Base-by-base conservation (phyloP, 768 basidiomycete genomes). In the Boletus tylopilopsis region DNA sequence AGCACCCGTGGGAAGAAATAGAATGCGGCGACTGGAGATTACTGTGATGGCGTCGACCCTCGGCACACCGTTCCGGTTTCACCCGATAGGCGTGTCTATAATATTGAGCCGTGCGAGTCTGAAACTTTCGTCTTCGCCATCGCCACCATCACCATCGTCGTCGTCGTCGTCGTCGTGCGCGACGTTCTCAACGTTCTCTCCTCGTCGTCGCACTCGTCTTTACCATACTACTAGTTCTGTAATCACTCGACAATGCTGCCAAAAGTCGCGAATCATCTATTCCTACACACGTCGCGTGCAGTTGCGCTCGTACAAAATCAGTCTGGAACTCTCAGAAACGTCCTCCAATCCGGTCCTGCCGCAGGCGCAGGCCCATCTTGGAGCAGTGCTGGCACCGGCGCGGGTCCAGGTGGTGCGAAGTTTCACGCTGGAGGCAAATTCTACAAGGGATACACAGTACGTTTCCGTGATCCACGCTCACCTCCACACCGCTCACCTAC, bases 261-360 rank as follows among this genome's bases (percentile, higher is more conserved):
- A 43, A 89, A 90, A 69, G 84, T 87, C 71, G 84, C 87, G 25
- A 85, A 82, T n/a, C 81, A 85, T 43, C 74, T 92, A 45, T 70
- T 92, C 29, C 80, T 90, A 53, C 82, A 84, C 55, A 87, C 86
- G 0, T 77, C 84, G 13, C 84, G 89, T 61, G 87, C 85, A 15
- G 89, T 83, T 40, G 81, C 85, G 0, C 80, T 83, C 41, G 84
- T 86, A 48, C 87, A 90, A 58, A 82, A 83, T 53, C 87, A 87
- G 64, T 76, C 76, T 5, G 71, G 76, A 5, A 79, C 86, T 0
- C 73, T 90, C 64, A 74, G 88, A 50, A 91, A 86, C 76, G 90
- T 86, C 47, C 76, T 90, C 48, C 85, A 89, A 62, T 73, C 78
- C 3, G 66, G 72, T 10, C 70, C 78, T 8, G 66, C 71, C 21